Evolutionary conservation across 768 basidiomycete species (phyloP), one percentile per base, ranked within the genome.

Genomic region (Termitomyces sp.): DNA sequence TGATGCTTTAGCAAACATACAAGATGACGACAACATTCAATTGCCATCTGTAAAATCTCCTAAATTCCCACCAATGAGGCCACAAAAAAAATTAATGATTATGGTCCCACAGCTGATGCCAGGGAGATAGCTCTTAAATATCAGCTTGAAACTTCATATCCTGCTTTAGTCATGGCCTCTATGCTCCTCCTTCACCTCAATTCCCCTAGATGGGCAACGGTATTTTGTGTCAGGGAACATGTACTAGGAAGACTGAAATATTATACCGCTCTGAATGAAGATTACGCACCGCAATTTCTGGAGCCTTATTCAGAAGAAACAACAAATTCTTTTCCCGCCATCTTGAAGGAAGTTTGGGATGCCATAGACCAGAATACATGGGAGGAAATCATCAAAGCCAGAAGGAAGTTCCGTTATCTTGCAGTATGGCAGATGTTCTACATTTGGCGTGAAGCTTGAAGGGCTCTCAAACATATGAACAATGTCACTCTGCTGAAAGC

Each of bases 381-480:
- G 10, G 35, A 50, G 27, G 32, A 35, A 10, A 16, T 52, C 10
- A 29, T 7, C 9, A 15, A 48, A 27, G 44, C 50, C n/a, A 35
- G 5, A 7, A 11, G 38, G 13, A 39, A 50, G 23, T 58, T 48
- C 40, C 49, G 43, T n/a, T 20, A 35, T 16, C 43, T 55, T 16
- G 57, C 50, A 15, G 43, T 55, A 6, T 58, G 53, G 53, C 53
- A 58, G n/a, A 55, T 55, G 12, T 58, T 51, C 25, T 50, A 32
- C 20, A 16, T 50, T 12, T 31, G 35, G 9, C 18, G 27, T 2
- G 53, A 48, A 23, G 50, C 53, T 15, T 36, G 47, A 47, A 27
- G 41, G 16, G 36, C 40, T 3, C 22, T 58, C 6, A 48, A 48
- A 41, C 15, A 22, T 27, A 54, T 58, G 52, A 29, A 41, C 39